These are phyloP conservation scores for Kondoa subrosea DNA, from an alignment of 768 basidiomycete species.

Conservation along the genomic window DNA sequence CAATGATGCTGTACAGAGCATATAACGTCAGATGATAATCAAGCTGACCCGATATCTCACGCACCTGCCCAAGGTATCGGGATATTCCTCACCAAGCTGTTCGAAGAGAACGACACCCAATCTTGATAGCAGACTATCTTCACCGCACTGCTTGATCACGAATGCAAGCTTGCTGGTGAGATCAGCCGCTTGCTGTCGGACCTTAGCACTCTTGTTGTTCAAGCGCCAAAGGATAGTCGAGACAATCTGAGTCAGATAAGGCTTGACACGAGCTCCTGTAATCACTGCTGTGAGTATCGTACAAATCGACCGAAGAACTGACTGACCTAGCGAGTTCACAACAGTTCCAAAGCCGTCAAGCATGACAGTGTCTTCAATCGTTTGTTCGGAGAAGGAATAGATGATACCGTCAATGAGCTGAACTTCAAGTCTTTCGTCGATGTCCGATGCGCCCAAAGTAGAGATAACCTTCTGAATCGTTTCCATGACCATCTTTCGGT, in stretches of 20 bases:
- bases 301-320: not conserved
- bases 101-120: conserved; percentile 93
- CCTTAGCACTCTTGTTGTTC: conserved; percentile 98
- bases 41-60: conserved; percentile 12
- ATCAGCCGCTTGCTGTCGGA: conserved; percentile 98
- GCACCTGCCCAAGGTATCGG: conserved; percentile 74
- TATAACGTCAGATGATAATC: not conserved
- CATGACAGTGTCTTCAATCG: conserved; percentile 98
- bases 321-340: conserved; percentile 66
- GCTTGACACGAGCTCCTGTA: conserved; percentile 79
- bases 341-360: conserved; percentile 95
- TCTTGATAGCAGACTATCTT: conserved; percentile 86
- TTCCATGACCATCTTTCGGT: conserved; percentile 96
- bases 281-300: not conserved
- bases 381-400: conserved; percentile 99
- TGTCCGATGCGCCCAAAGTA: conserved; percentile 86
- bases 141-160: conserved; percentile 96
- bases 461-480: conserved; percentile 93
- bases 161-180: conserved; percentile 85
- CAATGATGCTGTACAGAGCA: conserved; percentile 59
- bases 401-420: conserved; percentile 95
- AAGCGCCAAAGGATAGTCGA: conserved; percentile 97
- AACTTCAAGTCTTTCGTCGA: conserved; percentile 87
- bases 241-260: conserved; percentile 95
- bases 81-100: conserved; percentile 97